phyloP scores from a whole-genome alignment of 1,284 basidiomycete genomes.

The Rhodofomes roseus region DNA sequence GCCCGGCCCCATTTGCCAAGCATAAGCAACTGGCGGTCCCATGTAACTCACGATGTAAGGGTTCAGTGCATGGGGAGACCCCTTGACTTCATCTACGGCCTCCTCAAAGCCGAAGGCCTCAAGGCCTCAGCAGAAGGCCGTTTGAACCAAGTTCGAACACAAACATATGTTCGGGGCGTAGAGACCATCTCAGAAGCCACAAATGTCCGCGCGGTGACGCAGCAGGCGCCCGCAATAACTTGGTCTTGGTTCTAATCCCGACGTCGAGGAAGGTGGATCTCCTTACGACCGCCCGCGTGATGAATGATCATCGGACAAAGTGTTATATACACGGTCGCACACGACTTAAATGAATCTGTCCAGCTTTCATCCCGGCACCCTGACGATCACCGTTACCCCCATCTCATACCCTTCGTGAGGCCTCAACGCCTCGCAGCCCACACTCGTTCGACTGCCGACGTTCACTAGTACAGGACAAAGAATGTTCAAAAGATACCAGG shows the following conservation, averaged over 20 bases:
- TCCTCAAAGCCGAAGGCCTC: no score
- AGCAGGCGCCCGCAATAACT: background rate
- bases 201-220: background rate
- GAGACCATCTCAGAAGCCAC: no score
- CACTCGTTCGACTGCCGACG: background rate
- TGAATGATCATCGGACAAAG: background rate
- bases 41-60: no score
- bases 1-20: no score
- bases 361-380: background rate
- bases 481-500: background rate
- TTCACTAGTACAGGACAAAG: background rate
- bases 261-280: background rate
- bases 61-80: no score
- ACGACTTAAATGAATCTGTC: background rate
- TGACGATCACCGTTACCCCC: background rate
- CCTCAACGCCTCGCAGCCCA: slow-evolving; percentile 5
- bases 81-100: no score
- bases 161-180: no score
- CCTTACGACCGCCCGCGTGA: background rate
- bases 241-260: background rate
- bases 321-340: background rate
- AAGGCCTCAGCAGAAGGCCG: no score
- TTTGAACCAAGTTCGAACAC: no score
- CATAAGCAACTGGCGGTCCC: no score
- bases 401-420: background rate